phyloP scores from a whole-genome alignment of 768 basidiomycete species.

The Collybia mongolica region DNA sequence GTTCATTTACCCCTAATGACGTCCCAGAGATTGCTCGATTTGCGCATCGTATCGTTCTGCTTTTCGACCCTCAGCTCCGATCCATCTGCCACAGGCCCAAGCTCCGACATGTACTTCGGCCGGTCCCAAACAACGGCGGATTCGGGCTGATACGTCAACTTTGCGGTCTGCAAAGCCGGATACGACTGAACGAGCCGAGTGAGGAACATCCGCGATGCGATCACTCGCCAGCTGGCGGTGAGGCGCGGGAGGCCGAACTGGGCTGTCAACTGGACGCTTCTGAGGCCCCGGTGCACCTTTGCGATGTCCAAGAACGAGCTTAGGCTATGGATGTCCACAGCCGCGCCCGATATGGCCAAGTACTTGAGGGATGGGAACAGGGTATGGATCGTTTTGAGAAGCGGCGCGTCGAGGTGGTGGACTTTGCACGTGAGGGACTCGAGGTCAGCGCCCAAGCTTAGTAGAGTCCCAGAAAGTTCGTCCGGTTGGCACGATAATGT shows the following conservation, averaged over 20 bases:
- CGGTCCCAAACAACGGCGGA: conserved; percentile 15
- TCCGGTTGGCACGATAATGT: conserved; percentile 10
- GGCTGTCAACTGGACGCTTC: conserved; percentile 11
- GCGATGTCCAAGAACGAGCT: conserved; percentile 6
- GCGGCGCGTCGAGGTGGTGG: conserved; percentile 5
- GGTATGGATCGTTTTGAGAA: conserved; percentile 14
- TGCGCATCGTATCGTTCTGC: conserved; percentile 1
- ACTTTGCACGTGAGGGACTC: conserved; percentile 12
- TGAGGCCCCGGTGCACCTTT: conserved; percentile 7
- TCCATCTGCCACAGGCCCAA: background rate
- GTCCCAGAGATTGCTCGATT: too few relatives aligned
- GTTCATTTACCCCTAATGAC: too few relatives aligned
- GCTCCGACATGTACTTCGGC: background rate
- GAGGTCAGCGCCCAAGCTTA: background rate
- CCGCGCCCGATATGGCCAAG: conserved; percentile 13
- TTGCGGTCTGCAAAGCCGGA: conserved; percentile 11
- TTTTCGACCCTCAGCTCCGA: conserved; percentile 14
- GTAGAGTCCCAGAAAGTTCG: conserved; percentile 8
- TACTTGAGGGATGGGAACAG: conserved; percentile 14
- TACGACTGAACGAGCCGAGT: conserved; percentile 10
- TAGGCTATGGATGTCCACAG: conserved; percentile 14
- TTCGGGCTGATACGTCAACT: conserved; percentile 15
- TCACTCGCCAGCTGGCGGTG: conserved; percentile 10
- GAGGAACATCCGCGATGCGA: conserved; percentile 13
- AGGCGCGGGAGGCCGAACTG: conserved; percentile 12